Evolutionary conservation across 2,329 filamentous ascomycete genomes (phyloP).

Genomic region (Teratosphaeriaceae sp.): DNA sequence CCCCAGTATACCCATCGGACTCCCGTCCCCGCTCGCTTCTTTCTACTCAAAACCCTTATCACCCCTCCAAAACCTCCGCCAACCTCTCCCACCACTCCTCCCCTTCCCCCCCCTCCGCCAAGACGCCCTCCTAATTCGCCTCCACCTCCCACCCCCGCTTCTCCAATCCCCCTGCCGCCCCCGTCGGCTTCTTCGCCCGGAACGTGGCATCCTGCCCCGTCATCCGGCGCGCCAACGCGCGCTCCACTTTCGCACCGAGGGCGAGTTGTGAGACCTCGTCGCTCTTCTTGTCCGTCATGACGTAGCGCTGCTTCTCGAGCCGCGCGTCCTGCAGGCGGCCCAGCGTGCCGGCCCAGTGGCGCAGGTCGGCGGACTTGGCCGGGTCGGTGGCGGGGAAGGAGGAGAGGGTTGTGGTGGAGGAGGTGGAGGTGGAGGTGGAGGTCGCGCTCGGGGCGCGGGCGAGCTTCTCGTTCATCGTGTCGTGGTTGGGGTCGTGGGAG

Average conservation of each 20-base stretch:
- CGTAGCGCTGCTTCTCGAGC: slow-evolving; percentile 73
- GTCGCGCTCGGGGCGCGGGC: slow-evolving; percentile 14
- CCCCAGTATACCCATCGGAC: not conserved
- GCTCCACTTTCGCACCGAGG: slow-evolving; percentile 82
- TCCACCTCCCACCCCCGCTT: slow-evolving; percentile 14
- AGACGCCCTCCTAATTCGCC: slow-evolving; percentile 14
- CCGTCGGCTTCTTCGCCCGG: slow-evolving; percentile 24
- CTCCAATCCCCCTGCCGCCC: slow-evolving; percentile 10
- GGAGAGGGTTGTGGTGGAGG: too few species aligned
- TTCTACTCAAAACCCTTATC: too few species aligned
- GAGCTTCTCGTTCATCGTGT: slow-evolving; percentile 13
- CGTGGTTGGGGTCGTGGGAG: slow-evolving; percentile 17
- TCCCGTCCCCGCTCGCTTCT: not conserved
- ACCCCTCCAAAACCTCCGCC: not conserved
- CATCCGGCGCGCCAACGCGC: slow-evolving; percentile 81
- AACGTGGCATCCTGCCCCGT: slow-evolving; percentile 82
- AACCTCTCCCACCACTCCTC: not conserved
- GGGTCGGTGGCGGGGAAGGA: too few species aligned
- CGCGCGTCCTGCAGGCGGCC: slow-evolving; percentile 87
- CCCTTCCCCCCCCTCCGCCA: not conserved
- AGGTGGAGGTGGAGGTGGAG: slow-evolving; percentile 21
- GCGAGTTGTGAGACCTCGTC: slow-evolving; percentile 80
- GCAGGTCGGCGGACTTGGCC: slow-evolving; percentile 57
- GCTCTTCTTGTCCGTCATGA: slow-evolving; percentile 70
- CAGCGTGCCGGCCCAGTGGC: slow-evolving; percentile 71